Evolutionary conservation across 2,329 filamentous ascomycete genomes (phyloP).

Genomic region (Didymella arachidicola): DNA sequence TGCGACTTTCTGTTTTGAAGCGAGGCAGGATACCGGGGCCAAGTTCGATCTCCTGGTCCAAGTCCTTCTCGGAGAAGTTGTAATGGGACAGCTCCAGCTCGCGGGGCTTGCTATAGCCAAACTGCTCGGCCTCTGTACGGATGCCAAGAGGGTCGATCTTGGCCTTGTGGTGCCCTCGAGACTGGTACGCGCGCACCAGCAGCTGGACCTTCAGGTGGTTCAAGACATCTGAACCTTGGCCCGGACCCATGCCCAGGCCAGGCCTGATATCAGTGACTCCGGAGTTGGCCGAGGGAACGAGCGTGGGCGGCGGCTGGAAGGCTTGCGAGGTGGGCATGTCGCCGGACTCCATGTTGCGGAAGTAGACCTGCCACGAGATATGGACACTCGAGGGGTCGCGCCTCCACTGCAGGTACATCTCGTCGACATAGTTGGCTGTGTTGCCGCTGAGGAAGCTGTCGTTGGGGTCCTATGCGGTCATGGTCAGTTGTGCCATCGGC

Average conservation of each 20-base stretch:
- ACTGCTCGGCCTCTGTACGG: slow-evolving; percentile 81
- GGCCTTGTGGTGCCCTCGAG: slow-evolving; percentile 96
- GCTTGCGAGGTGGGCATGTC: slow-evolving; percentile 98
- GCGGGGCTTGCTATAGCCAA: slow-evolving; percentile 86
- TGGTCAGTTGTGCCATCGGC: slow-evolving; percentile 32
- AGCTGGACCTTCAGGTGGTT: slow-evolving; percentile 99
- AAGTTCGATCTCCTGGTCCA: slow-evolving; percentile 89
- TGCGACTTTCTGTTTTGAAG: slow-evolving; percentile 85
- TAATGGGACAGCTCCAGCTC: slow-evolving; percentile 94
- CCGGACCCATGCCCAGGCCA: slow-evolving; percentile 69
- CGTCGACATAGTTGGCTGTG: slow-evolving; percentile 98
- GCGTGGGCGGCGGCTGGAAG: slow-evolving; percentile 92
- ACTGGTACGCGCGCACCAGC: slow-evolving; percentile 95
- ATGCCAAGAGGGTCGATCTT: slow-evolving; percentile 97
- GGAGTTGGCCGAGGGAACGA: slow-evolving; percentile 82
- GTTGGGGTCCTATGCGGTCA: slow-evolving; percentile 72
- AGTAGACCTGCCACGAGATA: slow-evolving; percentile 98
- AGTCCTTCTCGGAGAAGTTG: slow-evolving; percentile 91
- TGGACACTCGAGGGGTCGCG: slow-evolving; percentile 92
- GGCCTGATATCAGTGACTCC: slow-evolving; percentile 76
- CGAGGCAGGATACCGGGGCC: slow-evolving; percentile 94
- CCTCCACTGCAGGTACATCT: slow-evolving; percentile 99
- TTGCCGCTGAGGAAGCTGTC: slow-evolving; percentile 97
- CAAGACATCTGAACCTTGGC: slow-evolving; percentile 80
- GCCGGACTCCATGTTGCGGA: slow-evolving; percentile 98